A percentile compares a stretch with the other conserved stretches of the same genome.
Conservation (phyloP, 306 rosid species). For the Prunus mongolica region DNA sequence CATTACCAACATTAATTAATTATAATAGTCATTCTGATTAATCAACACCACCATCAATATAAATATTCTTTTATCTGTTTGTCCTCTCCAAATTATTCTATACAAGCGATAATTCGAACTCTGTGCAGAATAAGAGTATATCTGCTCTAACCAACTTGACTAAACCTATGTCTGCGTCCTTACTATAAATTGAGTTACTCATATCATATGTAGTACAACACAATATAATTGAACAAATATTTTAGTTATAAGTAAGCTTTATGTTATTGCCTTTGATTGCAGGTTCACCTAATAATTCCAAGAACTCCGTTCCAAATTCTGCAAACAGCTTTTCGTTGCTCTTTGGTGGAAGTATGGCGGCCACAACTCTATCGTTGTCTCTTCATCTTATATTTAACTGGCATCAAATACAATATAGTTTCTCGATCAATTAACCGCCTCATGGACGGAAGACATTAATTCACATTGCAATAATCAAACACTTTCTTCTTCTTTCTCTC, state of each 20-base stretch:
- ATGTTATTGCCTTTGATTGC: neutral
- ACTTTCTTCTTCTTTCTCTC: neutral
- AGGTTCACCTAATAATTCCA: constrained; percentile 11
- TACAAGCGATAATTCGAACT: too few relatives aligned
- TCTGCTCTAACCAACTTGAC: too few relatives aligned
- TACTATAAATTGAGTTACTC: too few relatives aligned
- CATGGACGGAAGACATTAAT: neutral
- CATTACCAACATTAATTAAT: neutral
- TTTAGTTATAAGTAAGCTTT: too few relatives aligned
- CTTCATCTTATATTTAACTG: constrained; percentile 1
- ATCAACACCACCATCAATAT: neutral
- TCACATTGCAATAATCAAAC: neutral
- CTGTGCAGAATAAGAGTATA: too few relatives aligned
- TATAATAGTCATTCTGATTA: too few relatives aligned
- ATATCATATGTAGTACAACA: too few relatives aligned
- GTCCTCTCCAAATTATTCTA: neutral
- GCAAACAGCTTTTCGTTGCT: constrained; percentile 12
- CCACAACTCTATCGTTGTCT: constrained; percentile 2
- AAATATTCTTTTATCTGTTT: neutral
- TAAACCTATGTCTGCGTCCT: too few relatives aligned
- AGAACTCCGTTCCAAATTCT: constrained; percentile 21
- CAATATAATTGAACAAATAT: too few relatives aligned
- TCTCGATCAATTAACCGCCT: neutral
- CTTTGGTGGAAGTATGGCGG: neutral
- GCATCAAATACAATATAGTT: neutral